phyloP scores from a whole-genome alignment of 2,329 filamentous ascomycete genomes.

The Aspergillus alliaceus region DNA sequence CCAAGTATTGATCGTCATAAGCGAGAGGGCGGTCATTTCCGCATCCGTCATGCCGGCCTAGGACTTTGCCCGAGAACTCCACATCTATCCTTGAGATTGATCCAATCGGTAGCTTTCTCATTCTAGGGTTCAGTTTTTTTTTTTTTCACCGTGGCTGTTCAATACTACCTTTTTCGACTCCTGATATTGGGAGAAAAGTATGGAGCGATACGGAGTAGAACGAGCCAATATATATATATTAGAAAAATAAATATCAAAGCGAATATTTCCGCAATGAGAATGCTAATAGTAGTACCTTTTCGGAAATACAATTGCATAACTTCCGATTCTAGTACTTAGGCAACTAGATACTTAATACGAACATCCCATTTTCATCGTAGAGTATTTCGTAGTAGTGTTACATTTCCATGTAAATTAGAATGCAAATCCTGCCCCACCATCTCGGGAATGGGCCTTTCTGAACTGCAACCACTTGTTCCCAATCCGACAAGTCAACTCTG shows the following conservation, averaged over 20 bases:
- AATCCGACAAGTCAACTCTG: neutral
- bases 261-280: too few relatives aligned
- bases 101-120: neutral
- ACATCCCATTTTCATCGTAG: neutral
- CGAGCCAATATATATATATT: too few relatives aligned
- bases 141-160: too few relatives aligned
- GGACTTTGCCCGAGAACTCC: neutral
- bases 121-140: neutral
- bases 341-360: neutral
- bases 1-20: neutral
- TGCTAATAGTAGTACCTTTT: too few relatives aligned
- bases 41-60: constrained; percentile 2
- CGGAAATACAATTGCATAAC: constrained; percentile 1
- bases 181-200: too few relatives aligned
- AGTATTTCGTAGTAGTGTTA: neutral
- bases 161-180: too few relatives aligned
- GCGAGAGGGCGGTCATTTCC: neutral
- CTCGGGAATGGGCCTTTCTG: neutral
- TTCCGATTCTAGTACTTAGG: neutral
- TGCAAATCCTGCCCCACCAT: neutral
- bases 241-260: too few relatives aligned
- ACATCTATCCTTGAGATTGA: neutral
- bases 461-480: neutral
- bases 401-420: neutral
- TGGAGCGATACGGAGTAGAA: too few relatives aligned